A percentile compares a stretch with the other conserved stretches of the same genome.
These are phyloP conservation scores for Chlamydomonas urium DNA, from an alignment of 139 green algal species.

Conservation along the genomic window DNA sequence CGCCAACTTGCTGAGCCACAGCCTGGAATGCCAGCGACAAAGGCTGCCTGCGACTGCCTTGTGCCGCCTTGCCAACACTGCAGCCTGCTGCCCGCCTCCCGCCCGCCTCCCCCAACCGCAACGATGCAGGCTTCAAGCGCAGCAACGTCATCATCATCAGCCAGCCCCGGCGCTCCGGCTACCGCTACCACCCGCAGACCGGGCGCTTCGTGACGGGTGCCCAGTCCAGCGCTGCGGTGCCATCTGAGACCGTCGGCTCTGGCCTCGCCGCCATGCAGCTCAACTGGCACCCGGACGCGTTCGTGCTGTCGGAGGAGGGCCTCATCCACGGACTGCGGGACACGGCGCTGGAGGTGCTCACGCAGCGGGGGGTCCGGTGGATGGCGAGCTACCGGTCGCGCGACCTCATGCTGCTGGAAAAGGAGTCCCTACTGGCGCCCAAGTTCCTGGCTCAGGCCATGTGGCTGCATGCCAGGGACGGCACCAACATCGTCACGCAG, in stretches of 20 bases:
- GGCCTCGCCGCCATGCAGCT: slow-evolving; percentile 7
- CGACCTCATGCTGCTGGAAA: neutral
- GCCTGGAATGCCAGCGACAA: too few species aligned
- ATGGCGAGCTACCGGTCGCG: neutral
- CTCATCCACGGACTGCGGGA: neutral
- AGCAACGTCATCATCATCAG: slow-evolving; percentile 23
- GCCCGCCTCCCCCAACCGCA: too few species aligned
- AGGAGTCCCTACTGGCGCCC: neutral
- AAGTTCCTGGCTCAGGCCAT: neutral
- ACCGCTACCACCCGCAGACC: slow-evolving; percentile 20
- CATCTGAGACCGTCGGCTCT: neutral
- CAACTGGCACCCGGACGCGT: slow-evolving; percentile 10
- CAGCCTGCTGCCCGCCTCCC: too few species aligned
- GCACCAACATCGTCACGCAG: neutral
- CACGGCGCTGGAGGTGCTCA: neutral
- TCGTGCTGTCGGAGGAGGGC: neutral
- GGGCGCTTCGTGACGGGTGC: slow-evolving; percentile 14
- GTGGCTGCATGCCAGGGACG: neutral
- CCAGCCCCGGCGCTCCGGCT: slow-evolving; percentile 26
- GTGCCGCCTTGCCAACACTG: too few species aligned
- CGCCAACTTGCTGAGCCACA: too few species aligned
- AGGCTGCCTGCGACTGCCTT: too few species aligned
- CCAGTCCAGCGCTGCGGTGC: neutral
- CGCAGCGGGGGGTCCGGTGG: slow-evolving; percentile 2
- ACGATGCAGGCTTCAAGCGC: slow-evolving; percentile 18